Evolutionary conservation across 116 monocot species (phyloP), one percentile per base, ranked within the genome.

Genomic region (Trichopus zeylanicus): DNA sequence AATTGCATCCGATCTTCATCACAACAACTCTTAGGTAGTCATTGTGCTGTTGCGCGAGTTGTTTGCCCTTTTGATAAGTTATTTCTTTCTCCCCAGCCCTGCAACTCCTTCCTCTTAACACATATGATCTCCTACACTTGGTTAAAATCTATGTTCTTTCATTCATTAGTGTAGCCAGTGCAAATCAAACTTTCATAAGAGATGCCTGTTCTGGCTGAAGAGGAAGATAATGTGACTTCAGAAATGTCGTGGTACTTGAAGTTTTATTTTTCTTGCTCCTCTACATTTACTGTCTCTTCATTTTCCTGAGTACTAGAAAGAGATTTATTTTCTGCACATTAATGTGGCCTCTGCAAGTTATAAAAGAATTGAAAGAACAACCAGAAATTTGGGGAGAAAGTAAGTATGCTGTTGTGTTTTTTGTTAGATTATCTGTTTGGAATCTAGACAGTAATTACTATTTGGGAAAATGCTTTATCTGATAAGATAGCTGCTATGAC

Each of bases 311-410:
- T 53, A n/a, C n/a, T 42, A 42, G 0, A 46, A 29, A 47, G 6
- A 3, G 12, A 46, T 21, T 57, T 0, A 20, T 56, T 29, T 32
- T 31, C 39, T 19, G n/a, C n/a, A n/a, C 42, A 42, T 63, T 23
- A 57, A 11, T 30, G 33, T 55, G 76, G 85, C 48, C 70, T 59
- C 4, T 59, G 39, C 59, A 73, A 27, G 7, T 73, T 59, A 55
- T 80, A 24, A 66, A 67, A 57, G 56, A 73, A 46, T 34, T 80
- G 53, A 63, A 55, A 25, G 39, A 29, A 25, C 59, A 47, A 38
- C 54, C 30, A 21, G 47, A 69, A 28, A 16, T 46, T 52, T 80
- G 61, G 68, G 73, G 70, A 76, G 61, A 39, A 73, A 73, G 51
- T 76, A 80, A 80, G 85, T 85, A 24, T 21, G 34, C 34, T 35